Evolutionary conservation across 768 basidiomycete genomes (phyloP).

Genomic region (Pulveroboletus sp.): DNA sequence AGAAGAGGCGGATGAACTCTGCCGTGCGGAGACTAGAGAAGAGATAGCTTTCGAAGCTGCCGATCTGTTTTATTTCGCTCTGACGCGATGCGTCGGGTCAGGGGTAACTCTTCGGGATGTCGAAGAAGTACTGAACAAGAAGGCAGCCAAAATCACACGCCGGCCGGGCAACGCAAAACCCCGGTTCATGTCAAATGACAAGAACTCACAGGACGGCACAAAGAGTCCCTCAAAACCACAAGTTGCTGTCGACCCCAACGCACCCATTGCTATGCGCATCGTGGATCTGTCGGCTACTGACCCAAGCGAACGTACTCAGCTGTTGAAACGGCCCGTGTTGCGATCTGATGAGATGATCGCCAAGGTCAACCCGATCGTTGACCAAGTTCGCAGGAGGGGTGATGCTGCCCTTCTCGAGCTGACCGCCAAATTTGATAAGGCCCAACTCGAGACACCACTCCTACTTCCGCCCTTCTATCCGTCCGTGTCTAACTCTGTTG

Average conservation of each 20-base stretch:
- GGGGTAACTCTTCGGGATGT: slow-evolving; percentile 84
- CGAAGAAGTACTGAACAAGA: slow-evolving; percentile 76
- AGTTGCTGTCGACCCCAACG: slow-evolving; percentile 28
- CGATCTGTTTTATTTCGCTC: slow-evolving; percentile 88
- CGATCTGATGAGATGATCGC: slow-evolving; percentile 59
- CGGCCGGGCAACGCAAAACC: slow-evolving; percentile 91
- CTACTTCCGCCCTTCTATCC: slow-evolving; percentile 71
- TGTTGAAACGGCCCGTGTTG: slow-evolving; percentile 87
- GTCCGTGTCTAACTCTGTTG: slow-evolving; percentile 45
- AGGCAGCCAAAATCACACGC: slow-evolving; percentile 82
- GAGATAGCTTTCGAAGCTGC: slow-evolving; percentile 95
- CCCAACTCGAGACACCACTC: slow-evolving; percentile 61
- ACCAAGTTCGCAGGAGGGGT: slow-evolving; percentile 76
- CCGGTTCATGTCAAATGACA: slow-evolving; percentile 48
- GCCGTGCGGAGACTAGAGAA: slow-evolving; percentile 67
- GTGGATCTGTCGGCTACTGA: slow-evolving; percentile 51
- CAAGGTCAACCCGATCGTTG: slow-evolving; percentile 92
- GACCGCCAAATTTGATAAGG: slow-evolving; percentile 93
- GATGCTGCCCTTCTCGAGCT: slow-evolving; percentile 84
- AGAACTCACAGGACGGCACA: slow-evolving; percentile 21
- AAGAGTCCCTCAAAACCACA: slow-evolving; percentile 29
- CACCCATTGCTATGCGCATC: slow-evolving; percentile 74
- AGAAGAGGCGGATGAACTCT: slow-evolving; percentile 99
- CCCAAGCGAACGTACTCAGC: slow-evolving; percentile 51
- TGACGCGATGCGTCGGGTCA: slow-evolving; percentile 77